phyloP scores from a whole-genome alignment of 169 alveolate genomes.

The Babesia bovis region DNA sequence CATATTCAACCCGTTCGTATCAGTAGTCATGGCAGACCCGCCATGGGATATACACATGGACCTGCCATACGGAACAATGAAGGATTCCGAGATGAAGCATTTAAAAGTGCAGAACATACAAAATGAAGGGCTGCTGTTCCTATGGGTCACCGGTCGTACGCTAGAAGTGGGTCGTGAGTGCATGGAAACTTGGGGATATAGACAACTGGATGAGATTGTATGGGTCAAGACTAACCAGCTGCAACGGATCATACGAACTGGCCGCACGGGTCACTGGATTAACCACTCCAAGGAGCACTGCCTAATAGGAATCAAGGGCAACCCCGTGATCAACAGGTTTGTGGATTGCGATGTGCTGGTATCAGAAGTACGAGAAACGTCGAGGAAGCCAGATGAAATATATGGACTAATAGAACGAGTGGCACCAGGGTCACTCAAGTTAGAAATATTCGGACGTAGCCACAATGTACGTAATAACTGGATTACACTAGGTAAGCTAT shows the following conservation, averaged over 20 bases:
- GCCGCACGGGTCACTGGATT: constrained; percentile 96
- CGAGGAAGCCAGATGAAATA: constrained; percentile 94
- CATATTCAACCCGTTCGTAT: constrained; percentile 85
- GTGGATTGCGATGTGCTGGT: constrained; percentile 92
- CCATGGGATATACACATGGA: constrained; percentile 98
- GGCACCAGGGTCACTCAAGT: constrained; percentile 90
- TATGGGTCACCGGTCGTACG: constrained; percentile 96
- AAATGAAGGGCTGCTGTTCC: constrained; percentile 89
- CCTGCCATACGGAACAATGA: constrained; percentile 91
- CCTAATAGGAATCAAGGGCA: constrained; percentile 86
- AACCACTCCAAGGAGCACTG: constrained; percentile 94
- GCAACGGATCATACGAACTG: constrained; percentile 92
- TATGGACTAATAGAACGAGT: constrained; percentile 90
- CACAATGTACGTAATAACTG: constrained; percentile 91
- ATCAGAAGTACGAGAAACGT: constrained; percentile 93
- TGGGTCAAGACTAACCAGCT: constrained; percentile 95
- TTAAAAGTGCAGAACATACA: constrained; percentile 87
- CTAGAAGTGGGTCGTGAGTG: constrained; percentile 91
- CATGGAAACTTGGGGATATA: constrained; percentile 92
- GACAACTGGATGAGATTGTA: constrained; percentile 91
- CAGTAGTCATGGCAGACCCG: constrained; percentile 95
- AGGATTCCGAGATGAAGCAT: constrained; percentile 90
- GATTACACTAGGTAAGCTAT: constrained; percentile 88
- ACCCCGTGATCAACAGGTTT: constrained; percentile 81
- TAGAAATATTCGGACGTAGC: constrained; percentile 92